Conservation (phyloP, 2,329 filamentous ascomycete genomes). For the Pseudocercospora musae region DNA sequence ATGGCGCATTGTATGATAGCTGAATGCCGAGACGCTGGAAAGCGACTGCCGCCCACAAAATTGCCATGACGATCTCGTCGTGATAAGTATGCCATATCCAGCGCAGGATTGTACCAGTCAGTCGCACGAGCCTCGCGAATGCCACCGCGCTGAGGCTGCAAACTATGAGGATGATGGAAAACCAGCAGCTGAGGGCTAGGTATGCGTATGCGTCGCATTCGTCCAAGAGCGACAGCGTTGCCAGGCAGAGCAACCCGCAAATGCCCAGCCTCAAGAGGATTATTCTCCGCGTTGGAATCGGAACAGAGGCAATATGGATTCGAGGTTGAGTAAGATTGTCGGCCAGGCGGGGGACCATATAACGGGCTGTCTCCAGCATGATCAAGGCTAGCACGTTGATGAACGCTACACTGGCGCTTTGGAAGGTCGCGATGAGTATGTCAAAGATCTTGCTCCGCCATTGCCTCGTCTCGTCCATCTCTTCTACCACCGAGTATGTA, state of each 20-base stretch:
- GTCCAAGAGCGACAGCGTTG: neutral
- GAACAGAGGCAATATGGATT: too few relatives aligned
- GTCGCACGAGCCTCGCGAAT: neutral
- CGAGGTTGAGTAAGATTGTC: too few relatives aligned
- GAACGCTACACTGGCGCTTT: neutral
- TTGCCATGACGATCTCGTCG: neutral
- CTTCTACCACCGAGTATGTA: neutral
- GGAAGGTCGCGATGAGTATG: neutral
- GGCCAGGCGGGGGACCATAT: too few relatives aligned
- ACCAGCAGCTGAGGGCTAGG: neutral
- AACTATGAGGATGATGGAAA: neutral
- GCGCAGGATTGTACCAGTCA: neutral
- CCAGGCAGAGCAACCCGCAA: neutral
- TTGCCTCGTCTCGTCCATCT: neutral
- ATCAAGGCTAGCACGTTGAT: neutral
- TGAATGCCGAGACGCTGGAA: too few relatives aligned
- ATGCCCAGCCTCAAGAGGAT: neutral
- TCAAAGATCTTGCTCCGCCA: neutral
- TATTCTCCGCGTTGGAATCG: neutral
- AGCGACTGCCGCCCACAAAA: neutral
- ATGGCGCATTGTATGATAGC: too few relatives aligned
- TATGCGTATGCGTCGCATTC: neutral
- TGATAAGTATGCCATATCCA: neutral
- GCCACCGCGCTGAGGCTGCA: neutral
- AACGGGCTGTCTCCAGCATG: neutral